Conservation (phyloP, 805 yeast species). For the Starmerella roubikii region DNA sequence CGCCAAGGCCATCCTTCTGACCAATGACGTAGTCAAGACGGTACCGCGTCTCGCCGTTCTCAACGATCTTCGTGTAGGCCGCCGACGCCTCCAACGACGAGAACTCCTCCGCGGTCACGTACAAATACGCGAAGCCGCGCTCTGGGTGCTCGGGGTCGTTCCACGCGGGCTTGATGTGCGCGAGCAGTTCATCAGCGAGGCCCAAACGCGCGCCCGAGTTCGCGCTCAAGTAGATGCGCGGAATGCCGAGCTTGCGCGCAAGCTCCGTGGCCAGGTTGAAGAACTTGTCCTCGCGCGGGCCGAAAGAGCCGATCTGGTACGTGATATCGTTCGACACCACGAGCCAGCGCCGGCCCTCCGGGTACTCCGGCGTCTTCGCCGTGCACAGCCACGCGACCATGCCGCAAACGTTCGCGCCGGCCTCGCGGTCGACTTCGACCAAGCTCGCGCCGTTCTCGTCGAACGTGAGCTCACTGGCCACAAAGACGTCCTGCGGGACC, state of each 20-base stretch:
- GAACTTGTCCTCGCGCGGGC: conserved; percentile 88
- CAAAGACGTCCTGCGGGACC: conserved; percentile 60
- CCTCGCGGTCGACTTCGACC: conserved; percentile 84
- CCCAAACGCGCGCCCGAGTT: conserved; percentile 99
- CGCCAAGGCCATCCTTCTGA: conserved; percentile 94
- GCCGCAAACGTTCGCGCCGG: conserved; percentile 91
- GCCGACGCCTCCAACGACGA: conserved; percentile 34
- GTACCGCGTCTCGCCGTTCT: conserved; percentile 69
- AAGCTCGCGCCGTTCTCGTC: conserved; percentile 66
- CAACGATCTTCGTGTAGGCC: conserved; percentile 42
- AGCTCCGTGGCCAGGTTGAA: conserved; percentile 86
- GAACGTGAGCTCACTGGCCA: conserved; percentile 65
- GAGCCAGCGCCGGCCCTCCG: conserved; percentile 86
- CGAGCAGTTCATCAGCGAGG: conserved; percentile 88
- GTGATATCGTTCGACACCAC: conserved; percentile 96
- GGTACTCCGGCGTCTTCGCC: conserved; percentile 93
- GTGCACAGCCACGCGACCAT: conserved; percentile 92
- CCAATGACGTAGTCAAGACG: conserved; percentile 79
- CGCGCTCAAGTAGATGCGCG: conserved; percentile 90
- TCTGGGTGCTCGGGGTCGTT: conserved; percentile 57
- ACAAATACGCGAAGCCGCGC: conserved; percentile 84
- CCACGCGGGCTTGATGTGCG: conserved; percentile 88
- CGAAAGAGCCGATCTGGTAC: conserved; percentile 95
- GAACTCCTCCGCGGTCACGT: conserved; percentile 53
- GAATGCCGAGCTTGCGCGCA: conserved; percentile 83